Evolutionary conservation across 192 early-diverging fungal genomes (phyloP).

Genomic region (Backusella sp.): DNA sequence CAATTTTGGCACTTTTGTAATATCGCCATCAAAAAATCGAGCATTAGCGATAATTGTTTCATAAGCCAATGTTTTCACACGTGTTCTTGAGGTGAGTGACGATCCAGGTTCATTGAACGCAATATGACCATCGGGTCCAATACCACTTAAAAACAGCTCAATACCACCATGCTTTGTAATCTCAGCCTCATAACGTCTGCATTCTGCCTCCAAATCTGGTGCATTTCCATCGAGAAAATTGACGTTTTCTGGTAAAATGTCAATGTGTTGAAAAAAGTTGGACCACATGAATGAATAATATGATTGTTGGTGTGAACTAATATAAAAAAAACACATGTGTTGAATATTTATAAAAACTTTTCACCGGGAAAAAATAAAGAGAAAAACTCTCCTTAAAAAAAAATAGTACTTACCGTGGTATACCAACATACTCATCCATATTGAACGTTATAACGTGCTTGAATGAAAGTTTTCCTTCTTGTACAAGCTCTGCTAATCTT

Average conservation of each 20-base stretch:
- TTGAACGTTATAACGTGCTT: conserved; percentile 84
- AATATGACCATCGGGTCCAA: conserved; percentile 89
- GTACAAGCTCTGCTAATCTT: conserved; percentile 67
- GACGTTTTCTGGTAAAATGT: conserved; percentile 69
- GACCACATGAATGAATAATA: conserved; percentile 92
- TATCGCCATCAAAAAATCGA: conserved; percentile 68
- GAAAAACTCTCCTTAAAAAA: conserved; percentile 59
- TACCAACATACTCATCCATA: conserved; percentile 89
- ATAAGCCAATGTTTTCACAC: conserved; percentile 84
- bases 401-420: conserved; percentile 73
- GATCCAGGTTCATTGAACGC: conserved; percentile 85
- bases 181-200: conserved; percentile 74
- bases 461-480: conserved; percentile 70
- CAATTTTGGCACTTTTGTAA: conserved; percentile 81
- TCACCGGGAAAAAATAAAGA: background rate
- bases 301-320: conserved; percentile 48
- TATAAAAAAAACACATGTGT: background rate
- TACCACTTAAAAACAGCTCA: conserved; percentile 81
- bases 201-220: conserved; percentile 73
- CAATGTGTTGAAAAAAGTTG: conserved; percentile 74
- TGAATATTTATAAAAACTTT: conserved; percentile 45
- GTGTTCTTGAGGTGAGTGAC: conserved; percentile 75
- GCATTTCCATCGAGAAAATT: conserved; percentile 82
- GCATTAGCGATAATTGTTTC: conserved; percentile 34
- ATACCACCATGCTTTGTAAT: conserved; percentile 80